Evolutionary conservation across 371 early-diverging fungal species (phyloP).

Genomic region (Zopfochytrium polystomum): DNA sequence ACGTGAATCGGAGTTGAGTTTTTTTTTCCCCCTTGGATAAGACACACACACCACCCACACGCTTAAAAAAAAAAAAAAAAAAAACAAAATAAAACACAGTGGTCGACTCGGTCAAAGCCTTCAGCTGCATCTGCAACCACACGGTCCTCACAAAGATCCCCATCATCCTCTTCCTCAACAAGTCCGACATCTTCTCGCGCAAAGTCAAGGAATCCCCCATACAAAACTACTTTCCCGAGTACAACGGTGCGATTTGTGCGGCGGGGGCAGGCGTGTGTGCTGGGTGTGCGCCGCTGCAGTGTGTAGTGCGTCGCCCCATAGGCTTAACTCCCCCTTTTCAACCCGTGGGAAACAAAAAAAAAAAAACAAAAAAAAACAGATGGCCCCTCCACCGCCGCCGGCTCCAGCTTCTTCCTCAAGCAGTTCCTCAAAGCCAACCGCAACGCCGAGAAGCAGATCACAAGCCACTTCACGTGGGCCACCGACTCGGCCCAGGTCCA

Average conservation of each 20-base stretch:
- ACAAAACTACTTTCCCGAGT: slow-evolving; percentile 44
- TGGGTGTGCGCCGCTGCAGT: not conserved
- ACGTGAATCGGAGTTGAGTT: slow-evolving; percentile 36
- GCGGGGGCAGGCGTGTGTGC: not conserved
- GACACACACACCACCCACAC: not conserved
- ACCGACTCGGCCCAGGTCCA: slow-evolving; percentile 95
- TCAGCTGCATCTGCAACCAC: slow-evolving; percentile 73
- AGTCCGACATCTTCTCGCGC: slow-evolving; percentile 64
- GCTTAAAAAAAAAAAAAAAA: not conserved
- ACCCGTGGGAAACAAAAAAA: too few species aligned
- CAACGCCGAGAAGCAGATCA: slow-evolving; percentile 8
- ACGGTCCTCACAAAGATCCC: slow-evolving; percentile 61
- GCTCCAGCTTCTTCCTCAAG: slow-evolving; percentile 76
- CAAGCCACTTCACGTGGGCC: slow-evolving; percentile 60
- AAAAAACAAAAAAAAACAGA: too few species aligned
- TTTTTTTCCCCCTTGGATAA: not conserved
- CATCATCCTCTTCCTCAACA: slow-evolving; percentile 69
- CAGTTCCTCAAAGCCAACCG: slow-evolving; percentile 72
- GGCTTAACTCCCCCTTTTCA: not conserved
- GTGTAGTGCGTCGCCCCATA: not conserved
- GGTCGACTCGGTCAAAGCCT: slow-evolving; percentile 58
- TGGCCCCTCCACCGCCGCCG: slow-evolving; percentile 70
- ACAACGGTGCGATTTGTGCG: slow-evolving; percentile 29
- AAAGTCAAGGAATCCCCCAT: slow-evolving; percentile 45
- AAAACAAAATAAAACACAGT: slow-evolving; percentile 27